These are phyloP conservation scores for Trichoderma gamsii DNA, from an alignment of 495 filamentous ascomycete genomes.

Conservation along the genomic window DNA sequence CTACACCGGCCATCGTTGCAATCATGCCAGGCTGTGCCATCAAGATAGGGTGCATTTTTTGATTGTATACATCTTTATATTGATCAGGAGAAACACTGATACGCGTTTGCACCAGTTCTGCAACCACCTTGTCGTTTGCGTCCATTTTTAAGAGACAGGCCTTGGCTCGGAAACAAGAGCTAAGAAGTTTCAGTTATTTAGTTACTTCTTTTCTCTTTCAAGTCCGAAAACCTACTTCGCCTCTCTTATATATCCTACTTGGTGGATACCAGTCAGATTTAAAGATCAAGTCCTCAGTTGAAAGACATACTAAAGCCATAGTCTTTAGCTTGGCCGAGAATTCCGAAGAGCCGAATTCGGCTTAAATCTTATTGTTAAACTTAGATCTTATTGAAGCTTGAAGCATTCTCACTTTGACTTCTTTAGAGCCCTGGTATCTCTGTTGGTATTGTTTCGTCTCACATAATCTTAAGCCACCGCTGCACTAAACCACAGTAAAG, in stretches of 20 bases:
- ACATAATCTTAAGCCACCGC: too few relatives aligned
- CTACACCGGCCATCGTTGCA: neutral
- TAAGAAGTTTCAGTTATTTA: neutral
- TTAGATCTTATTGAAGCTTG: neutral
- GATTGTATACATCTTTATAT: neutral
- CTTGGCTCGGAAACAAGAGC: neutral
- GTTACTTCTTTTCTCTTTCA: neutral
- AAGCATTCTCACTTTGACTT: too few relatives aligned
- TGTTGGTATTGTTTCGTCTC: too few relatives aligned
- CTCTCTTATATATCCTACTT: neutral
- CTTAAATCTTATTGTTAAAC: neutral
- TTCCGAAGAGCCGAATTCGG: neutral
- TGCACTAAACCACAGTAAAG: too few relatives aligned
- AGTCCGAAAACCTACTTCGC: too few relatives aligned
- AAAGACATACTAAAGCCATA: too few relatives aligned
- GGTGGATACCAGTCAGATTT: neutral
- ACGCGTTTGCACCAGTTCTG: neutral
- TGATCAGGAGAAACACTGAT: neutral
- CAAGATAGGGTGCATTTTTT: neutral
- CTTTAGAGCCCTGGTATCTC: too few relatives aligned
- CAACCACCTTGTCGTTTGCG: neutral
- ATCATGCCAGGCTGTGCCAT: neutral
- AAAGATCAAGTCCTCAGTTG: too few relatives aligned
- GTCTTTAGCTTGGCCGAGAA: too few relatives aligned
- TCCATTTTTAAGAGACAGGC: neutral